Base-by-base conservation (phyloP, 192 early-diverging fungal genomes). In the Obelidium mucronatum region DNA sequence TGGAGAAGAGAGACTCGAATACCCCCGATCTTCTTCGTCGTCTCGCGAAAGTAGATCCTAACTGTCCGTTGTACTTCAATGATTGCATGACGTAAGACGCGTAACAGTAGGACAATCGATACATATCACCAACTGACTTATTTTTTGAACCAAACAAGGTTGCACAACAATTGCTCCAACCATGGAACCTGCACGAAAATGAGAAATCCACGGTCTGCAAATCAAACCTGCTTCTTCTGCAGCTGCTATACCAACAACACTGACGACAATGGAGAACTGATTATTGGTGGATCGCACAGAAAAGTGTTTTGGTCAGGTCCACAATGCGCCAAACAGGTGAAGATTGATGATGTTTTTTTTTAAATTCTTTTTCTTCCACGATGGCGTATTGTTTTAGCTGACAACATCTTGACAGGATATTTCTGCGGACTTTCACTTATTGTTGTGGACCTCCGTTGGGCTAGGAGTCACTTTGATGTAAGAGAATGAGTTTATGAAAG, bases 181-280 rank as follows among this genome's bases (percentile, higher is more conserved):
- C 75, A 76, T 40, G 75, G 75, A 28, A 66, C 39, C 19, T 76
- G 75, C 36, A 39, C 52, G 4, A 19, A 35, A 31, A 26, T 53
- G 48, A 13, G 35, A 17, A 76, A 68, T 35, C 73, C 73, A 37
- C 40, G 51, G 8, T 28, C 13, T 33, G 8, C 52, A 6, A 66
- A 76, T 36, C 64, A 76, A 33, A 68, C 42, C 28, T 76, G 75
- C 65, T 76, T 67, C 55, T 76, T 76, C 53, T 76, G 75, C 65
- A 63, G 44, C 34, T 76, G 75, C 52, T 76, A 68, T 34, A 76
- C 75, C 4, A 76, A 76, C 75, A 76, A 76, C 75, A 76, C 75
- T 22, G 75, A 76, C 36, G 64, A 76, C 66, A 76, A 42, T 36
- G 75, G 75, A 22, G 60, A 42, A 24, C 30, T 67, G 22, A 54